Base-by-base conservation (phyloP, 345 rosid genomes). In the Eucalyptus erythrocorys region DNA sequence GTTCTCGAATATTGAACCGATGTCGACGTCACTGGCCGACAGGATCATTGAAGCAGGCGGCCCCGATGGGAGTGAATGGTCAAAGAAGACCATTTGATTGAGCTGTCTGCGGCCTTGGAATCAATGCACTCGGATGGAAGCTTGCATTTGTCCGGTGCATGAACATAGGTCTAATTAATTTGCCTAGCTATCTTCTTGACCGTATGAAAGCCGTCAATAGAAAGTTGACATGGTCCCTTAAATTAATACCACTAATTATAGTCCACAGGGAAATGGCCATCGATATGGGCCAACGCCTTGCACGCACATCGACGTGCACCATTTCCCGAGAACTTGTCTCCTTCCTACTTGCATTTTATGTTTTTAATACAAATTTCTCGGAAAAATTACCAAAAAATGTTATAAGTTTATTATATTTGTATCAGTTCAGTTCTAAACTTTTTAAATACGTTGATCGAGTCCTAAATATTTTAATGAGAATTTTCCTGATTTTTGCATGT, bases 371-470 rank as follows among this genome's bases (percentile, higher is more conserved):
- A 55, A 5, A 55, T 24, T 24, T 24, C 6, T 55, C 1, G 3
- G 13, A 6, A 55, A 55, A 24, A 55, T 55, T 55, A 55, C 1
- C 30, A 55, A 55, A 55, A 55, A 10, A 4, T 51, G 1, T 24
- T 26, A 3, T 10, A 4, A 24, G 24, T 24, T 0, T 9, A 55
- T 10, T 55, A 4, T 2, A 4, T 0, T 4, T 10, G 30, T 55
- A 55, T 55, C 0, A 2, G 1, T 55, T 24, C 5, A 22, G 1
- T 55, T 55, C 30, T 9, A 55, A 55, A 55, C 1, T 0, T 55
- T 55, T 24, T 55, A 55, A 24, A 55, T 4, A 10, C 1, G 1
- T 2, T 24, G 30, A 55, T 55, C 1, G 6, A 55, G 61, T 55
- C 30, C 11, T 55, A 55, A 55, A 55, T 8, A 1, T 55, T 55